Conservation (phyloP, 2,329 filamentous ascomycete genomes). For the Cladosporium sp. region DNA sequence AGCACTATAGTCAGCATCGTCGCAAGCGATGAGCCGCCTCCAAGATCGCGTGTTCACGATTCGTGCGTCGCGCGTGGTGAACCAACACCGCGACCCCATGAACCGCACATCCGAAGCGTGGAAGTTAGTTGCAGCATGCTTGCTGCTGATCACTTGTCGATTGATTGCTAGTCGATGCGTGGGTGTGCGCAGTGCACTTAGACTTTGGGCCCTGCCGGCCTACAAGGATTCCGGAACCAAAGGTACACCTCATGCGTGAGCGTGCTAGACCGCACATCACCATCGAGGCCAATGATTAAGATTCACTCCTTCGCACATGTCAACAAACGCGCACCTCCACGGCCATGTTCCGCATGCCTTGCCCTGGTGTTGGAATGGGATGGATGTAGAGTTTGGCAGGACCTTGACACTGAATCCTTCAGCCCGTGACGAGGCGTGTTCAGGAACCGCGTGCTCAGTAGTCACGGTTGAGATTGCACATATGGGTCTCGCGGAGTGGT, state of each 20-base stretch:
- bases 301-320: not conserved
- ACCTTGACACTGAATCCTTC: not conserved
- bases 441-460: not conserved
- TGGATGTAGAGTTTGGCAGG: not conserved
- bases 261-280: not conserved
- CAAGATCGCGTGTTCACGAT: constrained; percentile 12
- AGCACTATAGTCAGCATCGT: not conserved
- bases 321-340: not conserved
- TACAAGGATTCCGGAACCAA: constrained; percentile 11
- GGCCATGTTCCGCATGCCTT: not conserved
- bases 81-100: not conserved
- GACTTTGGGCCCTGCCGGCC: constrained; percentile 5
- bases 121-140: constrained; percentile 8
- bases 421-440: constrained; percentile 7
- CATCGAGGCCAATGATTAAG: not conserved
- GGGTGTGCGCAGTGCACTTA: not conserved
- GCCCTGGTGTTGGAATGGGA: not conserved
- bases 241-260: not conserved
- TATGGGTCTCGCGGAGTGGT: constrained; percentile 11
- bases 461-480: constrained; percentile 5
- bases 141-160: constrained; percentile 13
- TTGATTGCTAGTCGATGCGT: constrained; percentile 7
- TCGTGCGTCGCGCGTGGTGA: not conserved
- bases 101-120: not conserved
- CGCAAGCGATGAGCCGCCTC: not conserved